phyloP scores from a whole-genome alignment of 129 eudicot genomes.

The Chrysanthemum makinoi region DNA sequence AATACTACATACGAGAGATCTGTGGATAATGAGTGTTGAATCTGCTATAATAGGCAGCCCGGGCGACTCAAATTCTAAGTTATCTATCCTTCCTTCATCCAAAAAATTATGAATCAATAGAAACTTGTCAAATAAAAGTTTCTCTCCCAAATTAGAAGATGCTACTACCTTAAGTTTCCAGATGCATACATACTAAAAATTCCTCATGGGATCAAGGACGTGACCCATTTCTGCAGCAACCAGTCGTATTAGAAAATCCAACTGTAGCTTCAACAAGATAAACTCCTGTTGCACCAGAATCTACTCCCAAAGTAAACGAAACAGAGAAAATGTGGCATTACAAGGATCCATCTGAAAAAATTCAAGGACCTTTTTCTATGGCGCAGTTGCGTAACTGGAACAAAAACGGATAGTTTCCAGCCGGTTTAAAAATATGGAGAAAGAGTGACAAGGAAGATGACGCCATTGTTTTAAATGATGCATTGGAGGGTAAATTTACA shows the following conservation, averaged over 20 bases:
- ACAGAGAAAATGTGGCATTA: slow-evolving; percentile 83
- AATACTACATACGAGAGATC: too few relatives aligned
- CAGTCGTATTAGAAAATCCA: slow-evolving; percentile 32
- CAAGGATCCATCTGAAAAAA: slow-evolving; percentile 82
- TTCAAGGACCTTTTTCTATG: slow-evolving; percentile 94
- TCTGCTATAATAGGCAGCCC: too few relatives aligned
- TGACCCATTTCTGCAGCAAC: slow-evolving; percentile 36
- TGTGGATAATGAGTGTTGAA: too few relatives aligned
- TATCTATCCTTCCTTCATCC: too few relatives aligned
- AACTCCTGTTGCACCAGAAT: slow-evolving; percentile 29
- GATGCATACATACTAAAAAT: slow-evolving; percentile 34
- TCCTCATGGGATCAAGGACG: slow-evolving; percentile 41
- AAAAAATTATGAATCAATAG: slow-evolving; percentile 49
- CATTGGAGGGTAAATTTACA: slow-evolving; percentile 60
- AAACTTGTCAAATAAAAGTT: slow-evolving; percentile 41
- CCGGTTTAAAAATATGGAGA: slow-evolving; percentile 66
- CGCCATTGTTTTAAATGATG: slow-evolving; percentile 61
- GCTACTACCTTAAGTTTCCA: slow-evolving; percentile 25
- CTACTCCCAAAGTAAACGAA: slow-evolving; percentile 30
- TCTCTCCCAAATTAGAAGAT: slow-evolving; percentile 34
- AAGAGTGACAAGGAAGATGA: slow-evolving; percentile 53
- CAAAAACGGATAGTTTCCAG: slow-evolving; percentile 83
- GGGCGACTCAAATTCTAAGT: too few relatives aligned
- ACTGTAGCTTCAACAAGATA: slow-evolving; percentile 38
- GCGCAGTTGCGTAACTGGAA: slow-evolving; percentile 90